Evolutionary conservation across 495 filamentous ascomycete genomes (phyloP).

Genomic region (Xylaria intraflava): DNA sequence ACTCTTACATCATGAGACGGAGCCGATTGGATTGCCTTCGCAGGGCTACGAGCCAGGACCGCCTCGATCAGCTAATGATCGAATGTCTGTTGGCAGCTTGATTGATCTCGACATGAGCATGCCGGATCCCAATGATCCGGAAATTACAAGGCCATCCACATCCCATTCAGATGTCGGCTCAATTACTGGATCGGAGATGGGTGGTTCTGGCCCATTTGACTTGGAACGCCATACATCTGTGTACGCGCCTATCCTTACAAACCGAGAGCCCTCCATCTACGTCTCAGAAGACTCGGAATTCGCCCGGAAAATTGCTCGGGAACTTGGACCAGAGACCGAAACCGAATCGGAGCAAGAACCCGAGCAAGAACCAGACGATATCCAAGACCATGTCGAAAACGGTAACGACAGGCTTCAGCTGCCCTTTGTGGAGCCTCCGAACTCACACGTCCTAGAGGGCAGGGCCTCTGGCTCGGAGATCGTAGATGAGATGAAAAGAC

Average conservation of each 20-base stretch:
- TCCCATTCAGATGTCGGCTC: constrained; percentile 47
- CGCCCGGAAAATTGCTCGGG: constrained; percentile 3
- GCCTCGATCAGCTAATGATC: constrained; percentile 25
- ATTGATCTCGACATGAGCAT: constrained; percentile 50
- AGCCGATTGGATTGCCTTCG: constrained; percentile 39
- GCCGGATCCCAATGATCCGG: constrained; percentile 27
- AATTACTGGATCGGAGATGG: constrained; percentile 41
- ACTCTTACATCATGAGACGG: constrained; percentile 45
- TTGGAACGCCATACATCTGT: constrained; percentile 48
- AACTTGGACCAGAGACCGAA: too few species aligned
- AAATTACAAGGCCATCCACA: constrained; percentile 43
- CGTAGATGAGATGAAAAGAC: constrained; percentile 47
- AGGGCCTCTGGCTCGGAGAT: constrained; percentile 44
- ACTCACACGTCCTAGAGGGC: constrained; percentile 45
- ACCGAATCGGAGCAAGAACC: background rate
- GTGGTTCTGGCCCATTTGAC: constrained; percentile 46
- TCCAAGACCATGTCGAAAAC: constrained; percentile 2
- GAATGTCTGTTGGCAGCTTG: constrained; percentile 38
- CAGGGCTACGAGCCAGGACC: constrained; percentile 29
- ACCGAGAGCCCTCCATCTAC: constrained; percentile 46
- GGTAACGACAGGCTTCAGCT: constrained; percentile 18
- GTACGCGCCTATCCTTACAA: constrained; percentile 32
- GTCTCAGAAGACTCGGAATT: constrained; percentile 44
- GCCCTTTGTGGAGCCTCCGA: constrained; percentile 38
- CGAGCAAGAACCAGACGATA: constrained; percentile 6